These are phyloP conservation scores for Fusarium ramigenum DNA, from an alignment of 2,329 filamentous ascomycete species.

Conservation along the genomic window DNA sequence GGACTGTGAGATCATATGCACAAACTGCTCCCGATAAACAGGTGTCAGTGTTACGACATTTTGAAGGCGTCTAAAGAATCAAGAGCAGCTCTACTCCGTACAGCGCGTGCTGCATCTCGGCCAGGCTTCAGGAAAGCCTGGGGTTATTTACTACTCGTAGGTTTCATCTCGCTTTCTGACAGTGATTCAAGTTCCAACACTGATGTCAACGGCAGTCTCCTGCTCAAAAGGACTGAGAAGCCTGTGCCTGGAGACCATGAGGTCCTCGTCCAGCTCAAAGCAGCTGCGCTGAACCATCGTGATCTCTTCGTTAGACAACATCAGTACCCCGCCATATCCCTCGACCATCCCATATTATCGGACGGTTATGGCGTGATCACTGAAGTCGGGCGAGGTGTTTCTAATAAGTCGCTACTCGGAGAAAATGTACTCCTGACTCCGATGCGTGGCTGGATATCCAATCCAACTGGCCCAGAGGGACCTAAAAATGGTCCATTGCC, in stretches of 20 bases:
- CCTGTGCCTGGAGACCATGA: background rate
- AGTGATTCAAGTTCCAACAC: background rate
- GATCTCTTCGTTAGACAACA: background rate
- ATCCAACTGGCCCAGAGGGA: background rate
- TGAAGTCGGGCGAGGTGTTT: background rate
- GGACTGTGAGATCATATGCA: rapidly evolving
- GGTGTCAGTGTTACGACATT: rapidly evolving
- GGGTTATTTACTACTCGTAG: background rate
- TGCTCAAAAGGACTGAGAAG: background rate
- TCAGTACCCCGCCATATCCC: background rate
- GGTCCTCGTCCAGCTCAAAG: background rate
- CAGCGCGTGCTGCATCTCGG: background rate
- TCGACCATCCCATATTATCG: background rate
- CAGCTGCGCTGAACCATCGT: background rate
- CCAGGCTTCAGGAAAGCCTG: background rate
- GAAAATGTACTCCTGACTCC: background rate
- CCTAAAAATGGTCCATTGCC: background rate
- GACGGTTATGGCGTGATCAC: background rate
- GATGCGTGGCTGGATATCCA: background rate
- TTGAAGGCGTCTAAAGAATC: background rate
- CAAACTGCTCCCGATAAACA: too few species aligned
- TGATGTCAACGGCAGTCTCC: background rate
- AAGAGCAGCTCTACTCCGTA: background rate
- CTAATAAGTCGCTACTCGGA: background rate
- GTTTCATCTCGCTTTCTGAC: background rate